Evolutionary conservation across 495 filamentous ascomycete species (phyloP), one percentile per base, ranked within the genome.

Genomic region (Symbiotaphrina buchneri): DNA sequence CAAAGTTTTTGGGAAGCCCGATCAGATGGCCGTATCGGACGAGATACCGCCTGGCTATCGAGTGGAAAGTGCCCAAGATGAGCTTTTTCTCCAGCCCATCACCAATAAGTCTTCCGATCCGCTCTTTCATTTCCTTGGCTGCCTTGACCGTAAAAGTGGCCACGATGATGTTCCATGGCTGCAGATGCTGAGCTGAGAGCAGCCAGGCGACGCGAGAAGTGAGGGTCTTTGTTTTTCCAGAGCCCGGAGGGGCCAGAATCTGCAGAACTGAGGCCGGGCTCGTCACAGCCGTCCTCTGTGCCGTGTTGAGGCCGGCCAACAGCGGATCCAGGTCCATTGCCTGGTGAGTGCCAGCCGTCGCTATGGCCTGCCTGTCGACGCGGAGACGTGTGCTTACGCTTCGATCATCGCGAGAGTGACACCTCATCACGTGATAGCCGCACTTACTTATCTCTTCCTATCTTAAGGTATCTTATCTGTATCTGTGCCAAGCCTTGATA

Each of bases 71-170:
- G 10, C 90, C 90, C 8, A 99, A 56, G 24, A 93, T 64, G 34
- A 99, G 52, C 39, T 71, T 75, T 27, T 61, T 71, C 50, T 85
- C 80, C 18, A 75, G 49, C 2, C 69, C 74, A 40, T 78, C 66
- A 3, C 82, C 82, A 13, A 95, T 59, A 8, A 87, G 58, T 36
- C 66, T 70, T 0, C 71, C 68, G 21, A 99, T 71, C 16, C 90
- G 66, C 42, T 80, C 68, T 37, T 80, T 80, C 90, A 99, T 99
- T 52, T 99, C 90, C 11, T 76, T 70, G 11, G 87, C 79, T 3
- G 87, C 87, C 49, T 95, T 99, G 47, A 92, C 79, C 2, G 90
- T 99, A 47, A 99, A 99, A 0, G 90, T 99, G 37, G 85, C 85
- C 34, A 92, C 90, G 27, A 99, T 72, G 46, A 99, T 68, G 59